These are phyloP conservation scores for Cystofilobasidium capitatum DNA, from an alignment of 768 basidiomycete species.

Conservation along the genomic window DNA sequence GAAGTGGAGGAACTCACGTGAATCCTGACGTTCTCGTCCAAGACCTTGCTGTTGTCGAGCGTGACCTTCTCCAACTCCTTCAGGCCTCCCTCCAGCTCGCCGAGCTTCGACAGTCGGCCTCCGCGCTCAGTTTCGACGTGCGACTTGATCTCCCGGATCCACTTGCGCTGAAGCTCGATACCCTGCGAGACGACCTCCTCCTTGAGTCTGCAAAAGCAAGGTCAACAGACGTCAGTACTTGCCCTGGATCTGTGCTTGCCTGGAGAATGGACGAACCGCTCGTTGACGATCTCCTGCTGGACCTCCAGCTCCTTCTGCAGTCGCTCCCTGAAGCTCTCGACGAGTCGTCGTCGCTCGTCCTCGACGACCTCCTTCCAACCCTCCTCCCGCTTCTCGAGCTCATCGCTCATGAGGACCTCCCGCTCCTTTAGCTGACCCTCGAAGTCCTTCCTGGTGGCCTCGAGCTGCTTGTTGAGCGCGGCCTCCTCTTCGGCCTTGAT, in stretches of 20 bases:
- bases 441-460: conserved; percentile 69
- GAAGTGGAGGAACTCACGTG: conserved; percentile 4
- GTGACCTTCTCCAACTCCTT: conserved; percentile 86
- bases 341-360: conserved; percentile 60
- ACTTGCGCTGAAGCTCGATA: conserved; percentile 90
- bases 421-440: conserved; percentile 51
- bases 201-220: conserved; percentile 52
- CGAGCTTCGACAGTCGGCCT: conserved; percentile 85
- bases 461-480: conserved; percentile 52
- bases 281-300: conserved; percentile 87
- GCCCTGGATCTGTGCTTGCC: too few species aligned
- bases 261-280: conserved; percentile 53
- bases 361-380: conserved; percentile 73
- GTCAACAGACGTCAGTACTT: not conserved
- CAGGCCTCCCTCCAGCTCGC: conserved; percentile 78
- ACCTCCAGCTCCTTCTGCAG: conserved; percentile 72
- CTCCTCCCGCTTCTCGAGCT: conserved; percentile 73
- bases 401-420: conserved; percentile 61
- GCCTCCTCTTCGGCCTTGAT: conserved; percentile 68
- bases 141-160: conserved; percentile 93
- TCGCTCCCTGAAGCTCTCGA: conserved; percentile 73
- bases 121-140: conserved; percentile 94
- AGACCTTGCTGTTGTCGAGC: conserved; percentile 66
- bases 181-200: conserved; percentile 94
- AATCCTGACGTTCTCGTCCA: conserved; percentile 75